Base-by-base conservation (phyloP, 768 basidiomycete species). In the Suillus tomentosus region DNA sequence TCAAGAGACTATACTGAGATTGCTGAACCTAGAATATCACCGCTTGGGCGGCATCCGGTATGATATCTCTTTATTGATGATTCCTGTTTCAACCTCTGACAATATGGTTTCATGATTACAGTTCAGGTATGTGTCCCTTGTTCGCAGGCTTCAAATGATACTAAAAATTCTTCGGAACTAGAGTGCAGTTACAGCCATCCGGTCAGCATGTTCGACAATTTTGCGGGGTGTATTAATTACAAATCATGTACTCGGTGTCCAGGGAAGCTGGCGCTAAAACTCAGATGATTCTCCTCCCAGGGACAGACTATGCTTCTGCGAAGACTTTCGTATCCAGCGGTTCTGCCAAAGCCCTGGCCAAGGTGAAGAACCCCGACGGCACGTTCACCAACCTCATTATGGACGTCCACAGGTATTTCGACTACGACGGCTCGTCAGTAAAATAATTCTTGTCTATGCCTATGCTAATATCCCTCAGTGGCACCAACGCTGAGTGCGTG, bases 331-430 rank as follows among this genome's bases (percentile, higher is more conserved):
- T 84, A 50, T 79, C 81, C 3, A 82, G 82, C 55, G 82, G 81
- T 5, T 84, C 84, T 34, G 84, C 80, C 2, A 78, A 77, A 14
- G 82, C 85, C 3, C 75, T 88, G 36, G 68, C 65, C 65, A 77
- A 68, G 50, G 80, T 85, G 43, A 77, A 56, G 6, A 84, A 84
- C 66, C 80, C 78, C 36, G 83, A 85, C 64, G 81, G 83, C 6
- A 77, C 73, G 22, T 77, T 62, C 19, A 79, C 73, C 27, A 78
- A 78, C 68, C 79, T 87, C 48, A 74, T 88, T 63, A 82, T 88
- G 68, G 87, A 88, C 67, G 85, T 87, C 3, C 87, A 88, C 79
- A 83, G 85, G 70, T 87, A 87, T 73, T 80, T 85, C 58, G 86
- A 88, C 72, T 76, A 68, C 19, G 84, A 87, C 67, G 82, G 81